A percentile compares a stretch with the other conserved stretches of the same genome.
phyloP scores from a whole-genome alignment of 2,329 filamentous ascomycete genomes.

The Daldinia sp. region DNA sequence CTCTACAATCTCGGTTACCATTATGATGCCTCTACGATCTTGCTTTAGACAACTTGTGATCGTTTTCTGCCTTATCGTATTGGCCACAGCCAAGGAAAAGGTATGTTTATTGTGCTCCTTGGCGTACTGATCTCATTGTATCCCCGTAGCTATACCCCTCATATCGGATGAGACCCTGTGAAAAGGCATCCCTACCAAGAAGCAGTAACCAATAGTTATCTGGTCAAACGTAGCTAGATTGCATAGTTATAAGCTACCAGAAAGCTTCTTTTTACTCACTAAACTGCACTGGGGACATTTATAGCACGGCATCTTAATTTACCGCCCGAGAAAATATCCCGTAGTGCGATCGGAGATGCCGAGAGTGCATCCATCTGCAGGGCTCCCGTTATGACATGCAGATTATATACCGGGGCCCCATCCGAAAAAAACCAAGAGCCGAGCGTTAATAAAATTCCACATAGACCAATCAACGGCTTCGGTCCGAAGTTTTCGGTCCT shows the following conservation, averaged over 20 bases:
- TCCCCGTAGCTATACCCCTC: background rate
- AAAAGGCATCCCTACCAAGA: background rate
- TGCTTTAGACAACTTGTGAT: background rate
- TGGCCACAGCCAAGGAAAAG: background rate
- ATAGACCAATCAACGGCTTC: conserved; percentile 15
- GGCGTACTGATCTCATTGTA: background rate
- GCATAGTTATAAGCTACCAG: background rate
- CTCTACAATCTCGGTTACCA: background rate
- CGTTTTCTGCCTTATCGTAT: background rate
- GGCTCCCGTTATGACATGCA: conserved; percentile 17
- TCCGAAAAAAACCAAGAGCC: conserved; percentile 22
- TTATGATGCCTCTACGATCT: background rate
- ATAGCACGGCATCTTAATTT: background rate
- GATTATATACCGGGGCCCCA: conserved; percentile 18
- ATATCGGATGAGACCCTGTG: background rate
- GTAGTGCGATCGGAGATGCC: conserved; percentile 14
- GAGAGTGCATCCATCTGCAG: conserved; percentile 15
- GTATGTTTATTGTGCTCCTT: background rate
- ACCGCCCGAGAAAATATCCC: conserved; percentile 8
- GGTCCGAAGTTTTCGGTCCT: conserved; percentile 39
- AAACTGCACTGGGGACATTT: background rate
- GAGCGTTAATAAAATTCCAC: conserved; percentile 9
- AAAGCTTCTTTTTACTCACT: background rate
- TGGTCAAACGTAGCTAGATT: background rate
- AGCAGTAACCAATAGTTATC: background rate